A percentile compares a stretch with the other conserved stretches of the same genome.
phyloP scores from a whole-genome alignment of 768 basidiomycete genomes.

The Lentinula sp. region DNA sequence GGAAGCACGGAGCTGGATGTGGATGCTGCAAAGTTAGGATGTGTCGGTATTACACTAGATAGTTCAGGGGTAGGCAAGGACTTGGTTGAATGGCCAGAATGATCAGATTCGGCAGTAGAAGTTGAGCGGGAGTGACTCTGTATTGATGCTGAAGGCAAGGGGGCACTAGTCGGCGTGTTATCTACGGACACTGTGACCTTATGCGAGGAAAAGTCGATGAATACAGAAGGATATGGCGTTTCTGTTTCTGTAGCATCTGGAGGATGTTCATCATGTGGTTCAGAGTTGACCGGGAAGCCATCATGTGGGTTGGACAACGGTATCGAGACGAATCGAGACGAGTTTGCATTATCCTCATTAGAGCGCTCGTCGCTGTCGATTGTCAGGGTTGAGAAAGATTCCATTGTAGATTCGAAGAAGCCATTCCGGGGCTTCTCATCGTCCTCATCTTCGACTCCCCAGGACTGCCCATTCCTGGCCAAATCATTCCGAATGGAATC shows the following conservation, averaged over 20 bases:
- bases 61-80: neutral
- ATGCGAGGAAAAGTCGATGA: conserved; percentile 36
- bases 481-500: conserved; percentile 60
- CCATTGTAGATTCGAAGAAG: conserved; percentile 28
- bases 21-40: conserved; percentile 1
- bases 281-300: conserved; percentile 6
- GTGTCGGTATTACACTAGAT: neutral
- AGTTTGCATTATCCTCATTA: conserved; percentile 6
- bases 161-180: conserved; percentile 4
- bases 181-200: conserved; percentile 19
- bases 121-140: neutral
- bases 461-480: conserved; percentile 36
- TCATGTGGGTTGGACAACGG: conserved; percentile 17
- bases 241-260: conserved; percentile 6
- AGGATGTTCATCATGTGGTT: neutral
- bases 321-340: conserved; percentile 16
- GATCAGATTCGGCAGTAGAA: neutral
- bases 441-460: conserved; percentile 25
- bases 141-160: neutral
- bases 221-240: conserved; percentile 30
- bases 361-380: conserved; percentile 33
- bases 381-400: conserved; percentile 55
- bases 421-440: conserved; percentile 23
- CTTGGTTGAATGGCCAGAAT: neutral
- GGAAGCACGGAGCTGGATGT: conserved; percentile 24